Conservation (phyloP, 2,329 filamentous ascomycete species). For the Stagonosporopsis vannaccii region DNA sequence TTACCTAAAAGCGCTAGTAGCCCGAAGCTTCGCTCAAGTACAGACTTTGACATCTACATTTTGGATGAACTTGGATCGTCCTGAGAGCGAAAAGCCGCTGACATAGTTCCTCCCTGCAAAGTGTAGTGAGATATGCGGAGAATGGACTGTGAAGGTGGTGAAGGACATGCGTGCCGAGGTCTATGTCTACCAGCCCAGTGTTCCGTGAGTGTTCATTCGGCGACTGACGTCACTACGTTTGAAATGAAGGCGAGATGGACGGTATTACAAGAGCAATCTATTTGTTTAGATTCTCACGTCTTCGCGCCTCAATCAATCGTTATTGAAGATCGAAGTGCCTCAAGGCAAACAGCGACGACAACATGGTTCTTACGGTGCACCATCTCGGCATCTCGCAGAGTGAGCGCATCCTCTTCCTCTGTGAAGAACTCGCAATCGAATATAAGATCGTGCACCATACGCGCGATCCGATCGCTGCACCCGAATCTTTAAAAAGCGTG, state of each 20-base stretch:
- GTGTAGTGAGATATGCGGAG: background rate
- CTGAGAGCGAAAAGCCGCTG: background rate
- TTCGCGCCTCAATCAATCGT: background rate
- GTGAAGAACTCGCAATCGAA: constrained; percentile 65
- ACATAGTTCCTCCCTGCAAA: background rate
- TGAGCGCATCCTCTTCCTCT: constrained; percentile 68
- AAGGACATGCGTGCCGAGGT: constrained; percentile 9
- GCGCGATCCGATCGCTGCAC: constrained; percentile 50
- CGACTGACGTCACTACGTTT: constrained; percentile 16
- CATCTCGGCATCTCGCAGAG: constrained; percentile 59
- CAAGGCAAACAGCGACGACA: background rate
- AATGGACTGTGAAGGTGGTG: background rate
- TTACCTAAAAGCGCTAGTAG: constrained; percentile 13
- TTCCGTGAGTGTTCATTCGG: constrained; percentile 7
- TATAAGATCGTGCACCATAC: constrained; percentile 60
- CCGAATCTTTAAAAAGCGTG: constrained; percentile 21
- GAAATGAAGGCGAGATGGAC: background rate
- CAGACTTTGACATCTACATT: background rate
- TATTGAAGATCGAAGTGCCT: background rate
- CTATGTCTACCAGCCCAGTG: background rate
- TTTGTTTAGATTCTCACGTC: background rate
- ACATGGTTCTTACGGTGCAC: constrained; percentile 34
- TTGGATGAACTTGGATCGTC: background rate
- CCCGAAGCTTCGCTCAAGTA: background rate
- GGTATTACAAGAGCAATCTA: no score